Evolutionary conservation across 192 early-diverging fungal genomes (phyloP), one percentile per base, ranked within the genome.

Genomic region (Coemansia sp.): DNA sequence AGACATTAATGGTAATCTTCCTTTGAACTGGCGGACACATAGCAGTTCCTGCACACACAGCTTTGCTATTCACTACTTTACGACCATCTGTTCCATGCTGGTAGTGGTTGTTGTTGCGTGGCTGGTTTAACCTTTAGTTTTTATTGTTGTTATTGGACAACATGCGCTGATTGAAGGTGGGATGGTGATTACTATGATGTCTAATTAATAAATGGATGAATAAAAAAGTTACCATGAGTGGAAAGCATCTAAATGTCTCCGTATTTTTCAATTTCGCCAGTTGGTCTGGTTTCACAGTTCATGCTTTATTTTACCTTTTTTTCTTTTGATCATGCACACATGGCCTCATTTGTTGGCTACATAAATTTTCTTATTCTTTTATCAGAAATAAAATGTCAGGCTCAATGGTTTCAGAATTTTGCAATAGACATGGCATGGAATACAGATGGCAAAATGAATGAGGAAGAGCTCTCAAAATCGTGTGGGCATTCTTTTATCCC

Each of bases 1-100:
- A 47, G 78, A 81, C 36, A 73, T 70, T 12, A 69, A 47, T 43
- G 73, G 78, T 0, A 73, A 73, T 22, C 60, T 81, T 19, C 78
- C 78, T 2, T 51, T 76, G 19, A 76, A 76, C 37, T 81, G 78
- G 77, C 68, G 63, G 39, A 43, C 22, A 16, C 41, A 47, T 39
- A 58, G 12, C 2, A 51, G 51, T 54, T 54, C 51, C 51, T 54
- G 51, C 51, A 22, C 51, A 19, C 51, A 32, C 22, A 15, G 51
- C 19, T 54, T 54, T 26, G 12, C 11, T 54, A 19, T 22, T 12
- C 51, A 54, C 11, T 15, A 21, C 12, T 54, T 8, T 26, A 15
- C 22, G 22, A 22, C 13, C 12, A 10, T 47, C n/a, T 11, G 61
- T 39, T 11, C 61, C 61, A 46, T 67, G 56, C 32, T 59, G 9